Evolutionary conservation across 2,329 filamentous ascomycete species (phyloP).

Genomic region (Sclerotinia spermophila): DNA sequence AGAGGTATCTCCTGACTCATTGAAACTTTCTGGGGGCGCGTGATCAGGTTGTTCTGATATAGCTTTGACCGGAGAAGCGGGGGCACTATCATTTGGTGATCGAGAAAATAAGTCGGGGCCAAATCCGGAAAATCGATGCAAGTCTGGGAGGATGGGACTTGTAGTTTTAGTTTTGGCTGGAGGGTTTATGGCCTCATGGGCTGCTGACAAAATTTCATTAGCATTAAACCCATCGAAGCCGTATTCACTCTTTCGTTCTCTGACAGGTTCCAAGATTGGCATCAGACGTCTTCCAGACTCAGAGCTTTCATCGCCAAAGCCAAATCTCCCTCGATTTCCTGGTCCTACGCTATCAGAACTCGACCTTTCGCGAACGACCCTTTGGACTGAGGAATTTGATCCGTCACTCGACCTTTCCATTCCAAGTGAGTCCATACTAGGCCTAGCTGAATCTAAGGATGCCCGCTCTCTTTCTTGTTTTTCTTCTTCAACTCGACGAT

Average conservation of each 20-base stretch:
- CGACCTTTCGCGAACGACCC: conserved; percentile 26
- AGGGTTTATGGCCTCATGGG: conserved; percentile 15
- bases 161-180: conserved; percentile 39
- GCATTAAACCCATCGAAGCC: conserved; percentile 45
- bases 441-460: conserved; percentile 54
- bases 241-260: conserved; percentile 58
- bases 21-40: background rate
- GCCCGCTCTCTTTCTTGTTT: conserved; percentile 57
- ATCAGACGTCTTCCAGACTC: conserved; percentile 40
- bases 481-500: conserved; percentile 67
- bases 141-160: conserved; percentile 56
- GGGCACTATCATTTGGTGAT: conserved; percentile 21
- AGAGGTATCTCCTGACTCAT: conserved; percentile 23
- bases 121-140: conserved; percentile 58
- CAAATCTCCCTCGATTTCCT: conserved; percentile 22
- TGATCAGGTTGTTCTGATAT: background rate
- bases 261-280: conserved; percentile 49
- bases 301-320: conserved; percentile 30
- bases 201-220: conserved; percentile 21
- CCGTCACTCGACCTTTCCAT: conserved; percentile 33
- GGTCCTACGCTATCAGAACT: conserved; percentile 30
- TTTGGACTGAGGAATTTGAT: conserved; percentile 28
- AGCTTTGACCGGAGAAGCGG: conserved; percentile 3
- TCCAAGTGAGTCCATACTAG: conserved; percentile 52
- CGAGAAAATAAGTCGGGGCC: conserved; percentile 54